Base-by-base conservation (phyloP, 2,329 filamentous ascomycete genomes). In the Botryotinia narcissicola region DNA sequence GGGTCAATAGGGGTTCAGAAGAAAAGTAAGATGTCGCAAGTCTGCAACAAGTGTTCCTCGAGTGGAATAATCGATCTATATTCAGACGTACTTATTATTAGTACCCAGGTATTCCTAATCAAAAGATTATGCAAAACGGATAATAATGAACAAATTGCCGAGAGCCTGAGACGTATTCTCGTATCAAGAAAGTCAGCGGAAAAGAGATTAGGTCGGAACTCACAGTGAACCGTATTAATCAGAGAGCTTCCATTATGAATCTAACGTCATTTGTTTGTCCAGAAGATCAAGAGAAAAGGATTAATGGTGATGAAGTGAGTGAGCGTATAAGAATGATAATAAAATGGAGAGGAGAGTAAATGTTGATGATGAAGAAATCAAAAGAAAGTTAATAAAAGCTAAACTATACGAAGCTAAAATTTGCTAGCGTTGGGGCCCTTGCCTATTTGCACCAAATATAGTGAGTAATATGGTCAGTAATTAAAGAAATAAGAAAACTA, bases 381-480 rank as follows among this genome's bases (percentile, higher is more conserved):
- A 4, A 40, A 62, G 37, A 68, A 29, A 22, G 32, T 29, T 25
- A 64, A 64, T 29, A 70, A 35, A 71, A 42, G 32, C 42, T 29
- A 22, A 35, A 64, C 51, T 71, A 29, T 64, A 64, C 69, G 35
- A 25, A 71, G 32, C 44, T 64, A 64, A 71, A 71, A 64, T 35
- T 35, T 64, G 59, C 59, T 64, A 71, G 59, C 57, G 69, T 46
- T 20, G 29, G n/a, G 22, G 16, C 42, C 42, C 69, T 63, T 64
- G 18, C 29, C 32, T 51, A 69, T 51, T 57, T 57, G 37, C 18
- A 32, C 22, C 29, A 32, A 14, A 57, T 42, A 69, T 29, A 54
- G 25, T 48, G 32, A 37, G 12, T 54, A 69, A 57, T 37, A 25
- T 37, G 25, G 18, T n/a, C 16, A 22, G 51, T 18, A 57, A 62